Percentiles rank a stretch among this genome's conserved stretches.
These are phyloP conservation scores for Syzygium syzygioides DNA, from an alignment of 441 rosid genomes.

Conservation along the genomic window DNA sequence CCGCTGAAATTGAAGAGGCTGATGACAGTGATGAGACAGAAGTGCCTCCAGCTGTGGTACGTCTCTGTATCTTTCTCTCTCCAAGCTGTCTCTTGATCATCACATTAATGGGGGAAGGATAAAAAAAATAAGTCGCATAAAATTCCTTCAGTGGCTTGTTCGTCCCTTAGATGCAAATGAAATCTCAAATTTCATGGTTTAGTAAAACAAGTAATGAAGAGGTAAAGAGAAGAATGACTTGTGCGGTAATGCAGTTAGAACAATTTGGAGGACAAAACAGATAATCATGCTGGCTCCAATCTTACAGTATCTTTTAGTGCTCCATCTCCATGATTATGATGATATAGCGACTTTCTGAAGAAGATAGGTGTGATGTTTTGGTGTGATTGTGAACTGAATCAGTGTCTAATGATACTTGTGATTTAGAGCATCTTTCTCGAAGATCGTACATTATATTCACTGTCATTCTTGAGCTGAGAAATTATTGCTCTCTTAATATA, in stretches of 20 bases:
- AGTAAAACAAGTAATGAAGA: neutral
- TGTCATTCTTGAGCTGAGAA: neutral
- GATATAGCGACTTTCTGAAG: neutral
- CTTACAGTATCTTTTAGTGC: neutral
- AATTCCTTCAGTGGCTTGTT: neutral
- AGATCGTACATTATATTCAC: neutral
- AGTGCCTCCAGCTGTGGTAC: constrained; percentile 71
- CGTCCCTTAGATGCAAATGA: neutral
- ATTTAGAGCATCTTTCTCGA: neutral
- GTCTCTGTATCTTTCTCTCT: constrained; percentile 22
- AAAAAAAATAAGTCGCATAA: neutral
- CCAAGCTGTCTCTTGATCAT: neutral
- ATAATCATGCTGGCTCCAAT: neutral
- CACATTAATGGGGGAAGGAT: neutral
- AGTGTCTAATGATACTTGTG: neutral
- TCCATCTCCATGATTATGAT: neutral
- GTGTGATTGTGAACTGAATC: neutral
- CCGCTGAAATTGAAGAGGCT: constrained; percentile 73
- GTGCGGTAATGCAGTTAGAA: neutral
- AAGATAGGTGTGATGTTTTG: neutral
- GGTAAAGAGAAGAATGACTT: neutral
- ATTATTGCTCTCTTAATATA: neutral
- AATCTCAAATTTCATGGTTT: neutral
- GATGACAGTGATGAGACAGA: constrained; percentile 48
- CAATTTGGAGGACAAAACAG: neutral